These are phyloP conservation scores for Mollisiaceae sp. DNA, from an alignment of 2,329 filamentous ascomycete genomes.

Conservation along the genomic window DNA sequence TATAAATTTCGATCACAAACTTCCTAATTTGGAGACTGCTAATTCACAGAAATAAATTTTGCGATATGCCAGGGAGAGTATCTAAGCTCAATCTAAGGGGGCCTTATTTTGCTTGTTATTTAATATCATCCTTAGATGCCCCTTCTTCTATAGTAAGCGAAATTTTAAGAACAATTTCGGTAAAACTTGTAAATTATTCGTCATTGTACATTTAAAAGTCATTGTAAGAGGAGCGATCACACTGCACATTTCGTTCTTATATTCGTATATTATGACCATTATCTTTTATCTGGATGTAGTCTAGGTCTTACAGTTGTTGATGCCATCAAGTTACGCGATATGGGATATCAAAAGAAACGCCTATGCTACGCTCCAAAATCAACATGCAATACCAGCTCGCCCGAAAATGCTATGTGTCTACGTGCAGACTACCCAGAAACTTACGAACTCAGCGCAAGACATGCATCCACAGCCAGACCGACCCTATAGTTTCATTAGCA, in stretches of 20 bases:
- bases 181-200: too few relatives aligned
- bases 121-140: too few relatives aligned
- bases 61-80: too few relatives aligned
- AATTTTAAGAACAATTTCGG: too few relatives aligned
- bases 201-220: too few relatives aligned
- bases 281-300: neutral
- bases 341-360: conserved; percentile 29
- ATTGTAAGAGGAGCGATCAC: neutral
- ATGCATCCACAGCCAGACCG: conserved; percentile 84
- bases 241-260: neutral
- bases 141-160: too few relatives aligned
- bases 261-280: neutral
- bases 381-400: conserved; percentile 23
- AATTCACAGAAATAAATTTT: too few relatives aligned
- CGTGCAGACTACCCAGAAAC: neutral
- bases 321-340: conserved; percentile 6
- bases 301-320: neutral
- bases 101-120: too few relatives aligned
- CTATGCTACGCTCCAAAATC: conserved; percentile 33
- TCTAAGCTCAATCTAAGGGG: too few relatives aligned
- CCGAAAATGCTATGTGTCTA: conserved; percentile 14
- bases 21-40: too few relatives aligned
- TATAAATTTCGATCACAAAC: too few relatives aligned
- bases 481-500: conserved; percentile 59
- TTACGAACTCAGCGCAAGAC: conserved; percentile 65